Base-by-base conservation (phyloP, 1,284 basidiomycete species). In the Mycosarcoma maydis region DNA sequence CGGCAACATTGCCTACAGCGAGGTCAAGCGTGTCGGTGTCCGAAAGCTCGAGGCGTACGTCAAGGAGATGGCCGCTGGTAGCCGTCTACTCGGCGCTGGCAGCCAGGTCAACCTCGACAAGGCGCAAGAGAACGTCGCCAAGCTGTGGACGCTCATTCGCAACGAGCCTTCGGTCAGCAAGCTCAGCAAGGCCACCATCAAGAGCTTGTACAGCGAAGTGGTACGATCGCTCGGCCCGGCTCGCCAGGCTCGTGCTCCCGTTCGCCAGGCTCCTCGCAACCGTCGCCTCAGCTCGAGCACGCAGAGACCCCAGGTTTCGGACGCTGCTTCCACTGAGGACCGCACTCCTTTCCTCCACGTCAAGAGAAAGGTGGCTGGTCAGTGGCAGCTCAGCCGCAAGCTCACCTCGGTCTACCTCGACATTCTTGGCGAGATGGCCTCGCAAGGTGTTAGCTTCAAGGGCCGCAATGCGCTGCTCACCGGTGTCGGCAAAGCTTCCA, bases 401-500 rank as follows among this genome's bases (percentile, higher is more conserved):
- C 86, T 98, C 59, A 98, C 95, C 40, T 78, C 70, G 33, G 75
- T 78, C 41, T 84, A 98, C 84, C 88, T 98, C 72, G 94, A 98
- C 79, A 90, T 98, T 70, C 86, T 98, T 42, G 91, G 94, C 78
- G 96, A 98, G 84, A 97, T 98, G 75, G 95, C 96, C 10, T 96
- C 94, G 0, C 94, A 94, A 9, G 95, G 95, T 40, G 96, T 94
- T 16, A 94, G 94, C 0, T 98, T 97, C 87, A 90, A 95, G 84
- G 94, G 95, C 85, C 98, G 98, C 87, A 97, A 98, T 77, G 95
- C 95, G 1, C 87, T 98, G 30, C 87, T 98, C 41, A 98, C 95
- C 40, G 95, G 96, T 83, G 96, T 98, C 53, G 95, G 95, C 56
- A 94, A 93, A 82, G 95, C 92, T 22, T 96, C 93, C 4, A 98